phyloP scores from a whole-genome alignment of 2,329 filamentous ascomycete genomes.

The Chalaropsis ovoidea region DNA sequence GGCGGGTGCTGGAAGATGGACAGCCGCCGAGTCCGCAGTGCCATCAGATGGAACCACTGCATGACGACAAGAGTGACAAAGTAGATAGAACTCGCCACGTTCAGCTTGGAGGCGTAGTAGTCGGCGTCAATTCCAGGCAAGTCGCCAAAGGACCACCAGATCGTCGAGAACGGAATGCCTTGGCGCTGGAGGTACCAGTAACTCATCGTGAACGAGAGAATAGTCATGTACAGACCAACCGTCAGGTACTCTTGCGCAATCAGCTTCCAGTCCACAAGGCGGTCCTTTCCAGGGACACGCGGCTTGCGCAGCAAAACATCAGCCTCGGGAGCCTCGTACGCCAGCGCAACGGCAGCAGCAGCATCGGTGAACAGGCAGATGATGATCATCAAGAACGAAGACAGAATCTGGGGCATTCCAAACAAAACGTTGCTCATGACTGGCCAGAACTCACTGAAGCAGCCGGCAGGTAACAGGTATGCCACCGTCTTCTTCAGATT shows the following conservation, averaged over 20 bases:
- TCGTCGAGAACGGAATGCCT: conserved; percentile 70
- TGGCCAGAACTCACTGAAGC: conserved; percentile 97
- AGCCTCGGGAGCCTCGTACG: conserved; percentile 66
- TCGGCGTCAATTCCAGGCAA: conserved; percentile 87
- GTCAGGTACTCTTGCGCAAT: conserved; percentile 56
- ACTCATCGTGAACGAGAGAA: conserved; percentile 96
- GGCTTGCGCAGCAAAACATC: conserved; percentile 62
- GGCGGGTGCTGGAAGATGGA: conserved; percentile 84
- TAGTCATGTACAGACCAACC: conserved; percentile 79
- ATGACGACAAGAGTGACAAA: conserved; percentile 90
- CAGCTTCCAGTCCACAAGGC: conserved; percentile 62
- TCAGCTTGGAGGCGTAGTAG: conserved; percentile 74
- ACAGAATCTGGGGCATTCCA: conserved; percentile 94
- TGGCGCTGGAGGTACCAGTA: conserved; percentile 83
- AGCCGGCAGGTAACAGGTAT: conserved; percentile 87
- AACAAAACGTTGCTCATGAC: conserved; percentile 97
- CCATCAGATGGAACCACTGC: conserved; percentile 99
- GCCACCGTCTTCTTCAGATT: conserved; percentile 99
- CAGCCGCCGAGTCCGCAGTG: conserved; percentile 89
- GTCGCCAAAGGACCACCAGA: conserved; percentile 96
- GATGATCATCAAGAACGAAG: conserved; percentile 96
- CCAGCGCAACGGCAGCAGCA: conserved; percentile 61
- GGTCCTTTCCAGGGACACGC: conserved; percentile 57
- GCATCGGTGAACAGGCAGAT: conserved; percentile 91
- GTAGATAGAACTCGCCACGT: conserved; percentile 84